These are phyloP conservation scores for Pholiota conissans DNA, from an alignment of 768 basidiomycete genomes.

Conservation along the genomic window DNA sequence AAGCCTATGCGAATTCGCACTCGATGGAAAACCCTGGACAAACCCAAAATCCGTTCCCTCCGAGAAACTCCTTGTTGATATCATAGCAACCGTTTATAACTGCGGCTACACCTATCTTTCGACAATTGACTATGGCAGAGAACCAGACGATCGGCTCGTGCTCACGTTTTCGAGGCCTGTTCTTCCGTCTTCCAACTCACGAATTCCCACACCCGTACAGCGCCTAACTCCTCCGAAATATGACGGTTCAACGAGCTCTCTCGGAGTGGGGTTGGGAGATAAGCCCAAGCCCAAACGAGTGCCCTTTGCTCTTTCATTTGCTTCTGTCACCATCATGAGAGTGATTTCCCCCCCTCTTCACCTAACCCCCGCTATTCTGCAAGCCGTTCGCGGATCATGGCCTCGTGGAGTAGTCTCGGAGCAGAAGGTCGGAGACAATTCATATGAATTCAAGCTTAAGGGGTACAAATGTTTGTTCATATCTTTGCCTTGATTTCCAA, in stretches of 20 bases:
- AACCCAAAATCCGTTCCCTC: slow-evolving; percentile 63
- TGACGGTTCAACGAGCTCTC: slow-evolving; percentile 17
- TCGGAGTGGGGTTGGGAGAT: slow-evolving; percentile 20
- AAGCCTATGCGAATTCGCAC: slow-evolving; percentile 63
- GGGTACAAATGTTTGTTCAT: slow-evolving; percentile 68
- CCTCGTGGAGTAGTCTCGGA: slow-evolving; percentile 78
- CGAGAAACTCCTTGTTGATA: slow-evolving; percentile 69
- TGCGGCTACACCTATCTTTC: slow-evolving; percentile 67
- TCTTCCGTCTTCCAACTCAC: slow-evolving; percentile 23
- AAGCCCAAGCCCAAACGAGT: slow-evolving; percentile 34
- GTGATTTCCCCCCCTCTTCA: slow-evolving; percentile 78
- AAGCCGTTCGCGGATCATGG: slow-evolving; percentile 77
- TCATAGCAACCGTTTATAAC: slow-evolving; percentile 61
- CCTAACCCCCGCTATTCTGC: slow-evolving; percentile 78
- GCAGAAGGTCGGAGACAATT: slow-evolving; percentile 69
- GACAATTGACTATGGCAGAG: slow-evolving; percentile 74
- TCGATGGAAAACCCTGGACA: slow-evolving; percentile 74
- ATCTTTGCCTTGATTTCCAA: slow-evolving; percentile 7
- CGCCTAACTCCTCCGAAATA: slow-evolving; percentile 26
- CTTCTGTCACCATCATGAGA: slow-evolving; percentile 65
- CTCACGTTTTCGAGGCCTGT: slow-evolving; percentile 66
- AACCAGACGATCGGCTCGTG: slow-evolving; percentile 70
- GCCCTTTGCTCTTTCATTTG: slow-evolving; percentile 75
- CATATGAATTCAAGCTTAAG: slow-evolving; percentile 80
- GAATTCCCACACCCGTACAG: slow-evolving; percentile 33